A percentile compares a stretch with the other conserved stretches of the same genome.
Evolutionary conservation across 108 stramenopile species (phyloP).

Genomic region (Pseudonitzschia delicatissima): DNA sequence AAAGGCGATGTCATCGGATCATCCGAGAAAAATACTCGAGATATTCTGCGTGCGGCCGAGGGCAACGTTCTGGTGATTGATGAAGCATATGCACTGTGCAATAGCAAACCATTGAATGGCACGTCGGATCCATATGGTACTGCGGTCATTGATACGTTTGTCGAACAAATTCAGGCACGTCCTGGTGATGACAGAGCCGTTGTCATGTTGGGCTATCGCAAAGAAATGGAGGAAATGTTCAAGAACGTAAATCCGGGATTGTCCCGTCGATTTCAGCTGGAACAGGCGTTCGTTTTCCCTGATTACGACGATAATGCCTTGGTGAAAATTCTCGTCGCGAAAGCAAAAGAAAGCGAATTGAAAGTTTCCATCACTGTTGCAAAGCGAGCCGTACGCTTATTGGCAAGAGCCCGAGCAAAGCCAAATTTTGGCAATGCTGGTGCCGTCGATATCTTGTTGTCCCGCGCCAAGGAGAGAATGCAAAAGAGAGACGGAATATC

Average conservation of each 20-base stretch:
- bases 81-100: constrained; percentile 60
- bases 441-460: constrained; percentile 53
- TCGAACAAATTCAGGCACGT: constrained; percentile 69
- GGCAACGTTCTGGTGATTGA: constrained; percentile 81
- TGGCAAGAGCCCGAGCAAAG: constrained; percentile 23
- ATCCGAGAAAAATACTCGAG: constrained; percentile 48
- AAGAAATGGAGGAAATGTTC: constrained; percentile 62
- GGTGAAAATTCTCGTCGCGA: constrained; percentile 37
- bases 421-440: constrained; percentile 79
- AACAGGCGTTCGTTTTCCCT: constrained; percentile 68
- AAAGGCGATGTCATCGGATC: constrained; percentile 49
- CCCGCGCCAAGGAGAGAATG: constrained; percentile 9
- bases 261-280: constrained; percentile 53
- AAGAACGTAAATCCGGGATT: constrained; percentile 65
- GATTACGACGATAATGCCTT: constrained; percentile 68
- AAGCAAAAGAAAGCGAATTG: constrained; percentile 24
- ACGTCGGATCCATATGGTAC: constrained; percentile 36
- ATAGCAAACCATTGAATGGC: constrained; percentile 12
- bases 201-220: constrained; percentile 68
- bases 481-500: constrained; percentile 17
- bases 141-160: constrained; percentile 66
- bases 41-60: constrained; percentile 45
- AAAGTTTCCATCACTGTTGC: constrained; percentile 32
- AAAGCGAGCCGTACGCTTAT: constrained; percentile 29
- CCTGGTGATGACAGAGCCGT: constrained; percentile 74